Evolutionary conservation across 352 stramenopile species (phyloP).

Genomic region (Pythium volutum): DNA sequence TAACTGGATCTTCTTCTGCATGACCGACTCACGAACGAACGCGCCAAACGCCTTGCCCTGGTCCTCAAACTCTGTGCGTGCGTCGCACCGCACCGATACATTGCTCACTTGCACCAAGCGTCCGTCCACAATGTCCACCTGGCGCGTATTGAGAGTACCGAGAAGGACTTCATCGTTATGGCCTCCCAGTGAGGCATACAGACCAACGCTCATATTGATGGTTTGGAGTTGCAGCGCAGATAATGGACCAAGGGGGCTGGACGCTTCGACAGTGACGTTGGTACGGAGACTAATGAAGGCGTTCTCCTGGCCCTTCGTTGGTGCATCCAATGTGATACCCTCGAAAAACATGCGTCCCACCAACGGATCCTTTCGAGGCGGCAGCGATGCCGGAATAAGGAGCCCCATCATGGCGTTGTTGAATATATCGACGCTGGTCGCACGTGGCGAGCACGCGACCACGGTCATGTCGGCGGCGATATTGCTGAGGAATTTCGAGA

Average conservation of each 20-base stretch:
- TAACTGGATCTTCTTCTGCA: slow-evolving; percentile 44
- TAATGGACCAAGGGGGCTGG: slow-evolving; percentile 56
- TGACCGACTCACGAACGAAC: slow-evolving; percentile 67
- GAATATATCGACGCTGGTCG: slow-evolving; percentile 65
- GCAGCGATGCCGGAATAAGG: slow-evolving; percentile 53
- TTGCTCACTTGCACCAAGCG: slow-evolving; percentile 59
- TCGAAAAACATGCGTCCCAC: slow-evolving; percentile 67
- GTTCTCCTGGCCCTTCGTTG: slow-evolving; percentile 42
- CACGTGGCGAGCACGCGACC: slow-evolving; percentile 52
- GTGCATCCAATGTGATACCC: slow-evolving; percentile 47
- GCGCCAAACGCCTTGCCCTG: slow-evolving; percentile 49
- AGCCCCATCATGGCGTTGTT: slow-evolving; percentile 72
- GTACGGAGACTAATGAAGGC: slow-evolving; percentile 43
- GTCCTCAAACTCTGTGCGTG: slow-evolving; percentile 39
- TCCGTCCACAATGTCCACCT: slow-evolving; percentile 55
- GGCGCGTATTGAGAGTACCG: slow-evolving; percentile 45
- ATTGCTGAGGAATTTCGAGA: slow-evolving; percentile 75
- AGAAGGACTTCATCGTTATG: slow-evolving; percentile 32
- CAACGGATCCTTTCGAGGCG: slow-evolving; percentile 57
- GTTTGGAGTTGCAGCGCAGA: slow-evolving; percentile 57
- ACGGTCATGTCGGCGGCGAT: slow-evolving; percentile 50
- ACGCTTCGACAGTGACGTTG: slow-evolving; percentile 58
- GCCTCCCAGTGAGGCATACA: slow-evolving; percentile 26
- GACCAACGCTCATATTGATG: slow-evolving; percentile 57
- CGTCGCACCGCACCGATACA: slow-evolving; percentile 64